Evolutionary conservation across 495 filamentous ascomycete genomes (phyloP), one percentile per base, ranked within the genome.

Genomic region (Parachaetomium inaequale): DNA sequence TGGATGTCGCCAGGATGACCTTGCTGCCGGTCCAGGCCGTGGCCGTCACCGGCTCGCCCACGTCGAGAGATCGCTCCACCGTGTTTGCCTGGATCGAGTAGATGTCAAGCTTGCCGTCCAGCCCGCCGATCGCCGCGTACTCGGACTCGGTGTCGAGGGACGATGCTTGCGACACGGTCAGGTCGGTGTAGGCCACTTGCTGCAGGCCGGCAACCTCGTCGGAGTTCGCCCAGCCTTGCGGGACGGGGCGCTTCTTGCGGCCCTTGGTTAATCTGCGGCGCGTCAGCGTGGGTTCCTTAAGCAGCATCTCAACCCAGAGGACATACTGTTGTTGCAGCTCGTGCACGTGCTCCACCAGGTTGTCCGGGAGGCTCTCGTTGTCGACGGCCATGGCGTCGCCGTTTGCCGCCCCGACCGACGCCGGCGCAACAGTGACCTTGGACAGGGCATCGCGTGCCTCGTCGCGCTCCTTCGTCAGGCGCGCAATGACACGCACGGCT

Each of bases 341-440:
- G 51, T 94, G 87, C 49, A 97, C 81, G 70, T 88, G 88, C 47
- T 85, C 86, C 32, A 85, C 78, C 28, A 98, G 78, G 4, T 81
- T 81, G 28, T 89, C 86, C 14, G 93, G 86, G 38, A 98, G 75
- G 6, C 82, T 83, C 58, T 87, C 82, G 58, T 74, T 80, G 76
- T 98, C 94, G 3, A 98, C 85, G 63, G 93, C 87, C 94, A 98
- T 98, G 26, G 86, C 87, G 72, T 97, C 93, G 28, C 86, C 89
- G 66, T 81, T 85, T 21, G 75, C 74, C 7, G 75, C 72, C 6
- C 73, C 78, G 21, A 71, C 71, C 45, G 86, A 82, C 34, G 82
- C 79, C 23, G 65, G 60, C 17, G 84, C 84, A 52, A 96, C 84
- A 1, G 87, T 88, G 14, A 98, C 83, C 70, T 89, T 89, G 12